Percentiles rank a stretch among this genome's conserved stretches.
Conservation (phyloP, 2,329 filamentous ascomycete species). For the Grosmannia serpens region DNA sequence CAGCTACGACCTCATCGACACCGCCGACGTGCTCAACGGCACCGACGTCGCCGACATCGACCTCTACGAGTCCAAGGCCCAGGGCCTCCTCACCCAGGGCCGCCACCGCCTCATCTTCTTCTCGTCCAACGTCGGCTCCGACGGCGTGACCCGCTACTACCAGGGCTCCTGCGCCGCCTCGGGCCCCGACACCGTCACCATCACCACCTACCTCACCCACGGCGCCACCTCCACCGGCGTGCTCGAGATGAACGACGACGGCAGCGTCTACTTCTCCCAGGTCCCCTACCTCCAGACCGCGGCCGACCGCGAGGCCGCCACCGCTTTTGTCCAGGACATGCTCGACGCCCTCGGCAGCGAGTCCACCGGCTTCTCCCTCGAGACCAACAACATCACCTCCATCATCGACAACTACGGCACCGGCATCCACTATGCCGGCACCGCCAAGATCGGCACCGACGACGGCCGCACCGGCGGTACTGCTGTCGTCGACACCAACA, state of each 20-base stretch:
- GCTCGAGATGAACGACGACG: conserved; percentile 26
- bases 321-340: conserved; percentile 35
- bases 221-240: conserved; percentile 35
- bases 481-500: conserved; percentile 50
- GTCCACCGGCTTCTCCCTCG: conserved; percentile 1
- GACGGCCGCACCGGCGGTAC: conserved; percentile 41
- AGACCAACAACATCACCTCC: not conserved
- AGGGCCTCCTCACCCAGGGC: conserved; percentile 30
- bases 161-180: conserved; percentile 35
- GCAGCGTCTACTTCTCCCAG: conserved; percentile 27
- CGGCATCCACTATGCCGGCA: conserved; percentile 36
- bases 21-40: conserved; percentile 10
- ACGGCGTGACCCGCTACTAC: conserved; percentile 18
- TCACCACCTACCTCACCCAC: conserved; percentile 38
- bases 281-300: conserved; percentile 40
- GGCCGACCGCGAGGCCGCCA: conserved; percentile 44
- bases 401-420: conserved; percentile 38
- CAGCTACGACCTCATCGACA: not conserved
- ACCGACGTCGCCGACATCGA: conserved; percentile 13
- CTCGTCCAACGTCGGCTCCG: conserved; percentile 25
- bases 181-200: conserved; percentile 14
- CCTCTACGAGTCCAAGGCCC: conserved; percentile 19
- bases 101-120: conserved; percentile 34
- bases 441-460: conserved; percentile 47
- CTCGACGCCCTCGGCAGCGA: conserved; percentile 29